These are phyloP conservation scores for Penicillium sp. DNA, from an alignment of 2,329 filamentous ascomycete genomes.

Conservation along the genomic window DNA sequence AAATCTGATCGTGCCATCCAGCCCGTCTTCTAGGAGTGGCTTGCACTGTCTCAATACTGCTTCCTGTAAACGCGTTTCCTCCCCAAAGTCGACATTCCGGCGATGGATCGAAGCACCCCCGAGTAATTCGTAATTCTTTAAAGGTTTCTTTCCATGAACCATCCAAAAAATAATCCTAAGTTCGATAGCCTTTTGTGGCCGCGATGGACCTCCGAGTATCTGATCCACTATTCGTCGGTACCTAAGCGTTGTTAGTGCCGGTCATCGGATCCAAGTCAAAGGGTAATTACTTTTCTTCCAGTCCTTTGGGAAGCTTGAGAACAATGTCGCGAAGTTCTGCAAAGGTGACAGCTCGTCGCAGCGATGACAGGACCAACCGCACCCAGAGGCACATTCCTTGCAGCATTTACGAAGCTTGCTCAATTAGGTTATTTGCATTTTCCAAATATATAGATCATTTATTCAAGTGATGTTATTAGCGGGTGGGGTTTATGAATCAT, in stretches of 20 bases:
- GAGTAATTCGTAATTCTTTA: background rate
- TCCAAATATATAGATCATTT: background rate
- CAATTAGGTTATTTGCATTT: background rate
- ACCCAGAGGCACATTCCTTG: constrained; percentile 1
- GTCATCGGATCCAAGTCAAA: background rate
- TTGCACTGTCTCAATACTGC: background rate
- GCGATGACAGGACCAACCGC: background rate
- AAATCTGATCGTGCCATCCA: background rate
- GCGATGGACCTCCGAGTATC: background rate
- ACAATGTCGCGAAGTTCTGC: background rate
- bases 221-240: background rate
- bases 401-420: background rate
- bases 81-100: background rate
- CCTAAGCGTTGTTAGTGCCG: background rate
- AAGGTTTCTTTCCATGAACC: background rate
- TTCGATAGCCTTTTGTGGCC: background rate
- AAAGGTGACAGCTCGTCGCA: background rate
- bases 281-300: background rate
- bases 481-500: background rate
- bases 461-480: background rate
- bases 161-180: background rate
- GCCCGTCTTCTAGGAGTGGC: background rate
- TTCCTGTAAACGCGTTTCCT: background rate
- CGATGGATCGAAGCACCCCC: background rate
- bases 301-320: background rate